Percentiles rank a stretch among this genome's conserved stretches.
Evolutionary conservation across 257 asterid genomes (phyloP).

Genomic region (Paulownia fortunei): DNA sequence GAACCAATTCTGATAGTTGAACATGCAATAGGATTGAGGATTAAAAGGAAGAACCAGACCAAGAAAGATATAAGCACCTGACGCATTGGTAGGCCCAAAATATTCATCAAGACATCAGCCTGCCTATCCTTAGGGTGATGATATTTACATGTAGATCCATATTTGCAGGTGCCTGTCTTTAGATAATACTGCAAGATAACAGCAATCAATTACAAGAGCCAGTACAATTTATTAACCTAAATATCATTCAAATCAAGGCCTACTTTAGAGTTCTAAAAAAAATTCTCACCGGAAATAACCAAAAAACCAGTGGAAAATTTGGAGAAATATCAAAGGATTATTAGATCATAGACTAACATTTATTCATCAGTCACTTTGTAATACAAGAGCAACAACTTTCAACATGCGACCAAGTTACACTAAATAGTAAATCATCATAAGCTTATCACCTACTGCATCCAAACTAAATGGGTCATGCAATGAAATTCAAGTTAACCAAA

Average conservation of each 20-base stretch:
- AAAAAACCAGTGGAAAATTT: background rate
- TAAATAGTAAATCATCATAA: no score
- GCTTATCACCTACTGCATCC: no score
- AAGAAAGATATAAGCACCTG: constrained; percentile 51
- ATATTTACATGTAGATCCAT: constrained; percentile 68
- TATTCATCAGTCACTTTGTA: background rate
- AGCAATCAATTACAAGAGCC: constrained; percentile 9
- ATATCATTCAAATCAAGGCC: background rate
- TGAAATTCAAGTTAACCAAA: background rate
- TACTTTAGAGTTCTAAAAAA: background rate
- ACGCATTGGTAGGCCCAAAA: constrained; percentile 75
- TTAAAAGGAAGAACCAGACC: constrained; percentile 1
- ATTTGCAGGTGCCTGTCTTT: constrained; percentile 80
- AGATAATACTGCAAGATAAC: constrained; percentile 61
- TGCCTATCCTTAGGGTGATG: constrained; percentile 71
- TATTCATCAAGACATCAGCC: constrained; percentile 49
- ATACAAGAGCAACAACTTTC: background rate
- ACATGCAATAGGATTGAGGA: background rate
- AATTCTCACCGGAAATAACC: background rate
- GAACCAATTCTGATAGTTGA: background rate
- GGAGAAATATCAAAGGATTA: background rate
- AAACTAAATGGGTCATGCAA: background rate
- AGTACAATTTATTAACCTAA: background rate
- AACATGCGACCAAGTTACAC: background rate
- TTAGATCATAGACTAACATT: background rate